Evolutionary conservation across 2,329 filamentous ascomycete genomes (phyloP).

Genomic region (Elsinoe necatrix): DNA sequence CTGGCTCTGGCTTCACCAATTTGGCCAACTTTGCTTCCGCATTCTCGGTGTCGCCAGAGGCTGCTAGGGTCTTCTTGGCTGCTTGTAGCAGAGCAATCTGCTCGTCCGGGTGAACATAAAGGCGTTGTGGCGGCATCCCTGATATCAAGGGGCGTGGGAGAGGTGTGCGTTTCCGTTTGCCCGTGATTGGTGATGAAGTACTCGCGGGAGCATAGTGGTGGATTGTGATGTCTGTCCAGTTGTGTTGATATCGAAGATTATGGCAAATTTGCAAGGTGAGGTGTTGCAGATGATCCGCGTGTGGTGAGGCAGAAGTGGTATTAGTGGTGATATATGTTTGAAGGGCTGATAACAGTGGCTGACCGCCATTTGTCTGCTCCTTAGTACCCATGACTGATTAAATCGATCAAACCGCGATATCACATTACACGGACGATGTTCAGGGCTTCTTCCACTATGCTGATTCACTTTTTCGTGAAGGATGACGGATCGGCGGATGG

Average conservation of each 20-base stretch:
- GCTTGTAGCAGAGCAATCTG: constrained; percentile 62
- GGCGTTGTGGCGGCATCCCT: constrained; percentile 61
- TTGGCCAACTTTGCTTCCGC: constrained; percentile 14
- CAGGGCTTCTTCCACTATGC: neutral
- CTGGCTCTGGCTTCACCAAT: constrained; percentile 35
- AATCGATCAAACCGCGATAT: neutral
- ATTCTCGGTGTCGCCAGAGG: constrained; percentile 21
- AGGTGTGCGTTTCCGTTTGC: constrained; percentile 21
- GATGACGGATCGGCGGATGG: neutral
- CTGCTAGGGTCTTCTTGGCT: constrained; percentile 31
- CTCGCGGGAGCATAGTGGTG: constrained; percentile 39
- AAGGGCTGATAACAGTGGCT: constrained; percentile 19
- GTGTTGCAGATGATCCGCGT: constrained; percentile 30
- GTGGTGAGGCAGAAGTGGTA: constrained; percentile 16
- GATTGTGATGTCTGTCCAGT: constrained; percentile 57
- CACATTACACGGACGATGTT: neutral
- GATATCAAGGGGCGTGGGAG: constrained; percentile 58
- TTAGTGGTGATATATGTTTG: constrained; percentile 17
- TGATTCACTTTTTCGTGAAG: constrained; percentile 2
- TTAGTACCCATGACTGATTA: neutral
- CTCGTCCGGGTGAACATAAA: constrained; percentile 76
- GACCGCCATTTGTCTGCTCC: neutral
- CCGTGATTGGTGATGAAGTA: constrained; percentile 12
- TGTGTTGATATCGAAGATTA: constrained; percentile 67
- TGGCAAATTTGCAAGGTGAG: constrained; percentile 56